Conservation (phyloP, 768 basidiomycete genomes). For the Termitomyces sp. region DNA sequence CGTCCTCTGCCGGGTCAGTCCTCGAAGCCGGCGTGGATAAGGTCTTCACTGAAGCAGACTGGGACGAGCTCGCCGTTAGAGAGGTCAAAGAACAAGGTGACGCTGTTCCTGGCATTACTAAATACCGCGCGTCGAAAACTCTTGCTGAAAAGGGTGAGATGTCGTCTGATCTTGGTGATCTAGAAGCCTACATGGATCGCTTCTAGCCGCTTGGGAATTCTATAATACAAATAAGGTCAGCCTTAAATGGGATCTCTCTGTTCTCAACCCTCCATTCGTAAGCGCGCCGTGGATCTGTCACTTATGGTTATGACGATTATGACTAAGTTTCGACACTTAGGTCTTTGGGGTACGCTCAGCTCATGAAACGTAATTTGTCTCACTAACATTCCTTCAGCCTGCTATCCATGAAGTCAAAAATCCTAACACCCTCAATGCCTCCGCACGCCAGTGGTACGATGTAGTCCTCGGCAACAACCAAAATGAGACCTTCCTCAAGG, state of each 20-base stretch:
- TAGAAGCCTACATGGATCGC: neutral
- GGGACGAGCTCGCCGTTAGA: slow-evolving; percentile 51
- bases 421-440: slow-evolving; percentile 31
- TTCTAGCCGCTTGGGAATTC: slow-evolving; percentile 41
- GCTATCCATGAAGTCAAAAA: slow-evolving; percentile 30
- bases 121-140: slow-evolving; percentile 58
- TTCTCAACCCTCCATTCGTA: slow-evolving; percentile 51
- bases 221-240: slow-evolving; percentile 33
- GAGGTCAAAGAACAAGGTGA: slow-evolving; percentile 48
- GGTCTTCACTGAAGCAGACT: slow-evolving; percentile 48
- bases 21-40: slow-evolving; percentile 21
- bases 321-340: slow-evolving; percentile 4
- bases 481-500: slow-evolving; percentile 17
- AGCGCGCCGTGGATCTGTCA: neutral
- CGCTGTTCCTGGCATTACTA: slow-evolving; percentile 32
- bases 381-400: slow-evolving; percentile 25
- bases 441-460: slow-evolving; percentile 29
- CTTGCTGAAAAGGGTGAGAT: slow-evolving; percentile 51
- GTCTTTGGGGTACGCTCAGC: slow-evolving; percentile 26
- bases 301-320: neutral
- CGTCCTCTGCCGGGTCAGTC: slow-evolving; percentile 53
- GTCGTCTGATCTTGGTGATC: neutral
- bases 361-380: neutral
- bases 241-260: slow-evolving; percentile 48
- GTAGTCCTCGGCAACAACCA: slow-evolving; percentile 21